Percentiles rank a stretch among this genome's conserved stretches.
Conservation (phyloP, 1,139 yeast species). For the Dujonia santamariae region DNA sequence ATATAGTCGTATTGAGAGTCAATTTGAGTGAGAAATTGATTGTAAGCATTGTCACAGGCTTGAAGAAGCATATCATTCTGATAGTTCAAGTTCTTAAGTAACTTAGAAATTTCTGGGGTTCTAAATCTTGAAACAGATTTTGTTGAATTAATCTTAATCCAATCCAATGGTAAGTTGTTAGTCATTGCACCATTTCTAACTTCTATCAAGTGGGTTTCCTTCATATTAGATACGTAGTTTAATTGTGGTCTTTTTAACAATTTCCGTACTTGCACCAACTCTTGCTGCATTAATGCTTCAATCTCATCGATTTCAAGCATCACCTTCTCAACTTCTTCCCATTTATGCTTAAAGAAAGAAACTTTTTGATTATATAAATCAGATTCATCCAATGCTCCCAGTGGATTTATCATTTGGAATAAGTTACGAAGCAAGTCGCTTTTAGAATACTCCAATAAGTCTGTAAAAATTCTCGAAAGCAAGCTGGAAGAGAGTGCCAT, state of each 20-base stretch:
- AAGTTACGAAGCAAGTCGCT: conserved; percentile 26
- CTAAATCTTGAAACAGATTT: conserved; percentile 69
- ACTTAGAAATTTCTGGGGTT: conserved; percentile 51
- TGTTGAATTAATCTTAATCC: conserved; percentile 77
- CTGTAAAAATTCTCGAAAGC: conserved; percentile 20
- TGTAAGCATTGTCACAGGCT: conserved; percentile 57
- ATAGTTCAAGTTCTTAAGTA: conserved; percentile 57
- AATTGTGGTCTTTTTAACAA: conserved; percentile 57
- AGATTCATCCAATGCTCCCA: conserved; percentile 50
- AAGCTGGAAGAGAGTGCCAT: conserved; percentile 21
- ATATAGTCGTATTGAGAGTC: conserved; percentile 51
- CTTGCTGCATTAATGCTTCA: conserved; percentile 45
- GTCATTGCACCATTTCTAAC: conserved; percentile 57
- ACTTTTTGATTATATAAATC: conserved; percentile 42
- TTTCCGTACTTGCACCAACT: conserved; percentile 43
- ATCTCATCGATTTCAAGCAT: conserved; percentile 41
- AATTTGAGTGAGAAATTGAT: conserved; percentile 43
- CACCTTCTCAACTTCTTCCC: conserved; percentile 40
- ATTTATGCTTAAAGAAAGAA: conserved; percentile 49
- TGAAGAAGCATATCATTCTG: conserved; percentile 57
- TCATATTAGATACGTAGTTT: conserved; percentile 53
- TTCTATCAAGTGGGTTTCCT: conserved; percentile 72
- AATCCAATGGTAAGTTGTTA: conserved; percentile 60
- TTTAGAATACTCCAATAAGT: conserved; percentile 17
- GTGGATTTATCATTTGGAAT: conserved; percentile 53